Percentiles rank a stretch among this genome's conserved stretches.
Conservation (phyloP, 192 early-diverging fungal genomes). For the Linnemannia elongata region DNA sequence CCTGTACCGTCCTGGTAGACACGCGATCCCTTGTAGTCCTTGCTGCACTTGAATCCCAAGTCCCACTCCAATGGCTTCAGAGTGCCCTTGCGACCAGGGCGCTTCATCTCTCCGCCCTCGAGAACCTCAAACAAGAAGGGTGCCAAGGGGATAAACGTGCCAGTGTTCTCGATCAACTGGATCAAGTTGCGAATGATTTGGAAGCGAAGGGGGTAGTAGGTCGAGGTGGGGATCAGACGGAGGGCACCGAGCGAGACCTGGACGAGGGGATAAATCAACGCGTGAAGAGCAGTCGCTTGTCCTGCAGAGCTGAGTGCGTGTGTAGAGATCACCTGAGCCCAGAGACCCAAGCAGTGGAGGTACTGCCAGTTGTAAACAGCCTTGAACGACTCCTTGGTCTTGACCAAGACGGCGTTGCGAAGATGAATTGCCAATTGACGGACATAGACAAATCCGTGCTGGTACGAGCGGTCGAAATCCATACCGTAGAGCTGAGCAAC, state of each 20-base stretch:
- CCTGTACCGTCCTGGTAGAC: constrained; percentile 89
- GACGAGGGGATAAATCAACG: constrained; percentile 91
- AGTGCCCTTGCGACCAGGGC: constrained; percentile 81
- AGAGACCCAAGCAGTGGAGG: constrained; percentile 91
- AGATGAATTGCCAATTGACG: constrained; percentile 94
- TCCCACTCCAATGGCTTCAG: constrained; percentile 90
- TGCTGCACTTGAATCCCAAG: constrained; percentile 82
- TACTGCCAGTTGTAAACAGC: constrained; percentile 98
- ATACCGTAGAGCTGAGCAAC: constrained; percentile 90
- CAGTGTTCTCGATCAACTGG: constrained; percentile 78
- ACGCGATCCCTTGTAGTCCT: constrained; percentile 85
- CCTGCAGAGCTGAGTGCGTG: constrained; percentile 71
- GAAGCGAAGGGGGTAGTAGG: constrained; percentile 94
- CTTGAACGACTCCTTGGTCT: constrained; percentile 89
- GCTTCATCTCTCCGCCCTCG: constrained; percentile 79
- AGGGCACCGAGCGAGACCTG: constrained; percentile 82
- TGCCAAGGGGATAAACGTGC: constrained; percentile 87
- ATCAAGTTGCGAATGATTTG: constrained; percentile 83
- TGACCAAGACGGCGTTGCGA: constrained; percentile 87
- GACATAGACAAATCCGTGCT: constrained; percentile 93
- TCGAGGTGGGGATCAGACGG: constrained; percentile 88
- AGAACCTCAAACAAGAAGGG: constrained; percentile 89
- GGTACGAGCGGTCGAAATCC: constrained; percentile 86
- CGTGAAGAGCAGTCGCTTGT: constrained; percentile 67
- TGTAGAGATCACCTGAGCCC: constrained; percentile 86